phyloP scores from a whole-genome alignment of 352 stramenopile species.

The Aphanomyces invadans region DNA sequence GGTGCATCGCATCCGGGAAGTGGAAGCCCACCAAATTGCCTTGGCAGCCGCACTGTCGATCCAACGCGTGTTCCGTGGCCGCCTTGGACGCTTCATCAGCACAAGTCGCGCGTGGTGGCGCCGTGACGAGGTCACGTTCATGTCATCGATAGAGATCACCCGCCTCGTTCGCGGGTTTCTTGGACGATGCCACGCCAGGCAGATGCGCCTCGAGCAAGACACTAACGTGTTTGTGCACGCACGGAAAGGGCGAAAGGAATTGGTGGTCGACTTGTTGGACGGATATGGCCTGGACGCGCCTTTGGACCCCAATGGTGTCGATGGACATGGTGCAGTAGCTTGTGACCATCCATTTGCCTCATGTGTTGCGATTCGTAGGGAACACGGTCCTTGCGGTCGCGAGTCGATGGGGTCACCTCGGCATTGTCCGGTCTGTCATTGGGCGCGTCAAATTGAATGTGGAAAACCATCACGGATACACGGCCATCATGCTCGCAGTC shows the following conservation, averaged over 20 bases:
- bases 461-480: slow-evolving; percentile 35
- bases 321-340: slow-evolving; percentile 18
- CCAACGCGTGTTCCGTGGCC: slow-evolving; percentile 43
- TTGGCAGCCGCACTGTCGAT: slow-evolving; percentile 45
- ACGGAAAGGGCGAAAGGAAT: slow-evolving; percentile 38
- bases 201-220: slow-evolving; percentile 32
- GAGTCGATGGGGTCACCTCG: slow-evolving; percentile 38
- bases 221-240: slow-evolving; percentile 51
- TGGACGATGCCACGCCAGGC: slow-evolving; percentile 27
- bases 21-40: slow-evolving; percentile 35
- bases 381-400: slow-evolving; percentile 52
- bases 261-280: slow-evolving; percentile 54
- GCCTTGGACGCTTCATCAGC: slow-evolving; percentile 30
- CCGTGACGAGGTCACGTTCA: not conserved
- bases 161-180: slow-evolving; percentile 53
- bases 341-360: not conserved
- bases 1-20: slow-evolving; percentile 32
- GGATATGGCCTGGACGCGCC: slow-evolving; percentile 38
- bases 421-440: slow-evolving; percentile 35
- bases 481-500: slow-evolving; percentile 45
- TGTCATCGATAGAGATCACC: slow-evolving; percentile 28
- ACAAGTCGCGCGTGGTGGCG: slow-evolving; percentile 1
- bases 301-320: slow-evolving; percentile 35
- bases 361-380: slow-evolving; percentile 9
- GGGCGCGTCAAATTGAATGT: slow-evolving; percentile 30